Percentiles rank a stretch among this genome's conserved stretches.
Evolutionary conservation across 805 yeast species (phyloP).

Genomic region (Metschnikowia matae): DNA sequence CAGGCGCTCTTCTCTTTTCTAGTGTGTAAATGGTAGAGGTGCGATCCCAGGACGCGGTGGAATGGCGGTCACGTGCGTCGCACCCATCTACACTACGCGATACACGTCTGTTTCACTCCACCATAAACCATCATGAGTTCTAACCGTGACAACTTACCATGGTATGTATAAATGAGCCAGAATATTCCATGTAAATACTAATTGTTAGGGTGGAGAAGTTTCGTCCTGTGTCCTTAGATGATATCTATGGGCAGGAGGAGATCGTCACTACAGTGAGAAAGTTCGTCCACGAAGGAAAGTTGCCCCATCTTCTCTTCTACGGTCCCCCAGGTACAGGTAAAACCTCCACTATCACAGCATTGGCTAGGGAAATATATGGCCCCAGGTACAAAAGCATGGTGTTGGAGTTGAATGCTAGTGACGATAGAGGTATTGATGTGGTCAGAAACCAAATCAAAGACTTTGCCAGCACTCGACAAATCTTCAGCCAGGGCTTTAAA

Average conservation of each 20-base stretch:
- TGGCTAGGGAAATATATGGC: slow-evolving; percentile 87
- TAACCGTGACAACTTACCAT: slow-evolving; percentile 17
- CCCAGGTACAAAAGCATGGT: slow-evolving; percentile 80
- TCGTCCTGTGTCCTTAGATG: slow-evolving; percentile 79
- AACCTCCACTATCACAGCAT: slow-evolving; percentile 81
- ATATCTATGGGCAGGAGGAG: slow-evolving; percentile 87
- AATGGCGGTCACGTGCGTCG: neutral
- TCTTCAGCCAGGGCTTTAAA: slow-evolving; percentile 81
- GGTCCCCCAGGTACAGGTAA: slow-evolving; percentile 97
- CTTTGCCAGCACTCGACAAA: slow-evolving; percentile 94
- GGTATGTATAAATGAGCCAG: slow-evolving; percentile 13
- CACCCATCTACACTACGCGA: neutral
- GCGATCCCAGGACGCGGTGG: slow-evolving; percentile 2
- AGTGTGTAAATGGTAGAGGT: neutral
- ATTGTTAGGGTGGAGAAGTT: slow-evolving; percentile 81
- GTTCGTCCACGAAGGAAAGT: slow-evolving; percentile 75
- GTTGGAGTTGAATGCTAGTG: slow-evolving; percentile 91
- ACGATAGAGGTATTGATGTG: slow-evolving; percentile 96
- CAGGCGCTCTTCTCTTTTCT: neutral
- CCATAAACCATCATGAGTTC: neutral
- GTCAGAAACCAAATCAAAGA: slow-evolving; percentile 97
- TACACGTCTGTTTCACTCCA: neutral
- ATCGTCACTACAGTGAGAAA: slow-evolving; percentile 80
- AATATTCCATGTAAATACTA: slow-evolving; percentile 12
- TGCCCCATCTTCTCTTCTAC: slow-evolving; percentile 90